Evolutionary conservation across 176 grass and related monocot genomes (phyloP), one percentile per base, ranked within the genome.

Genomic region (Musa itinerans): DNA sequence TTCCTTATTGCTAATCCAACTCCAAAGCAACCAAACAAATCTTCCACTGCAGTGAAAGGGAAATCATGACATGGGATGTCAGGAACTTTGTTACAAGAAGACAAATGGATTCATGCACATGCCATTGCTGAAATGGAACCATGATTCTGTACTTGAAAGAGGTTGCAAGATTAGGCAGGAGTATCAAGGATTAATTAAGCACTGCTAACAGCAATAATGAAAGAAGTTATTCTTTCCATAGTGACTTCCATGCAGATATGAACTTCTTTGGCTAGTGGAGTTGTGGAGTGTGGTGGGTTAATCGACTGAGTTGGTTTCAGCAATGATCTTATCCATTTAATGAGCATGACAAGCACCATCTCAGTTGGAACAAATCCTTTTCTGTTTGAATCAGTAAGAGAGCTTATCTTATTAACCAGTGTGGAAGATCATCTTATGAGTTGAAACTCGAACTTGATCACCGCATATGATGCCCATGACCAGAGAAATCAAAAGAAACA

Each of bases 171-270:
- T n/a, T 70, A 70, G 16, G 68, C 43, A 1, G 43, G 68, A 43
- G 34, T 43, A 43, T 43, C 34, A 43, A 43, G 68, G 51, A 70
- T 50, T 70, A 48, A 13, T 50, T 34, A 10, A 50, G 68, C 63
- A 26, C 20, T 43, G 34, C 34, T 3, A n/a, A 3, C 48, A 50
- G 50, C 13, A 48, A 70, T 43, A 43, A 43, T 43, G 4, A 43
- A 4, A 50, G n/a, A 4, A 50, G n/a, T 50, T 25, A 50, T 70
- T 70, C 48, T 20, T 70, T 70, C 43, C 34, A 11, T 70, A 52
- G 68, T 70, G 68, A 21, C 68, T 70, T 70, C 68, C 68, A 70
- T 50, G 48, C 19, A 70, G 14, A 70, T 48, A 52, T 70, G 43
- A 70, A 70, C 68, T 70, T 52, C 12, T 12, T 70, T 70, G 13